Base-by-base conservation (phyloP, 2,329 filamentous ascomycete species). In the Verticillium dahliae region DNA sequence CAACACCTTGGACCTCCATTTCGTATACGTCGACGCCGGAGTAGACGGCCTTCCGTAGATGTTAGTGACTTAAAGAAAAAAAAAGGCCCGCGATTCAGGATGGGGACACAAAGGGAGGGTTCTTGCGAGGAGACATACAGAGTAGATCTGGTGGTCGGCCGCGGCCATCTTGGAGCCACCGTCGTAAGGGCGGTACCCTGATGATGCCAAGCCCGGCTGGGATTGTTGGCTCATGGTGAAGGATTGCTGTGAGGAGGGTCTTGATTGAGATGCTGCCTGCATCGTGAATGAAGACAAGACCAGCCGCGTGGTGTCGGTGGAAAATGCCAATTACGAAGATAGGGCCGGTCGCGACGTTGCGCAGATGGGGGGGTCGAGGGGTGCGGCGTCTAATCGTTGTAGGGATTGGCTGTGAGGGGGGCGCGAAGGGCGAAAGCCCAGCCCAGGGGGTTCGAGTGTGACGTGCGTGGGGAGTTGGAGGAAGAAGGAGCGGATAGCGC, bases 1-100 rank as follows among this genome's bases (percentile, higher is more conserved):
- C 92, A 66, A 99, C 82, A 56, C 86, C 86, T 73, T 97, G 96
- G 64, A 98, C 90, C 74, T 97, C 93, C 92, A 98, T 97, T 76
- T 99, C 95, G 79, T 98, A 99, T 15, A 99, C 95, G 64, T 94
- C 89, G 56, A 98, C 92, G 67, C 93, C 92, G 7, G 94, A 98
- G 75, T 98, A 98, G 50, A 96, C 90, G 63, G 94, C 94, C 84
- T 86, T 41, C 6, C 7, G 39, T 55, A 27, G 22, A 87, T 86
- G 64, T 18, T n/a, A 56, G 10, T 35, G 59, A 11, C 62, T 50
- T 11, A 11, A 67, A 3, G n/a, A 37, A 22, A 13, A 10, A 59
- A 4, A 39, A 27, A 27, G 11, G 13, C 27, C 27, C 27, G 27
- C 27, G 27, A 31, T 31, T 5, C 27, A 31, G 27, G 27, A 67